Conservation (phyloP, 306 rosid genomes). For the Pterocarpus santalinus region DNA sequence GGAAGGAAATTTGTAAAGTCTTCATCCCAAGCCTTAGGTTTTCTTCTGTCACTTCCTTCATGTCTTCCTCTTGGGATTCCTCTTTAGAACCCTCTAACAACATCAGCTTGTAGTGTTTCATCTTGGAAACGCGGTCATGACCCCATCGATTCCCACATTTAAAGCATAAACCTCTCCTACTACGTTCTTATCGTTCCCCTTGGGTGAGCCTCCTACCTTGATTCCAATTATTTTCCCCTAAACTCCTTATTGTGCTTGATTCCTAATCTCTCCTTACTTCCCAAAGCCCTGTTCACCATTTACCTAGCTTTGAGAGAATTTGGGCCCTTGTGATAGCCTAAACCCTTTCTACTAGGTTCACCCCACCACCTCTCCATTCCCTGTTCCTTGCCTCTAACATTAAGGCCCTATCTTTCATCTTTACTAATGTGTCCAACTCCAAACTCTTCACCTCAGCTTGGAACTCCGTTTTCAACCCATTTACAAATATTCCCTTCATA, state of each 20-base stretch:
- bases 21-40: neutral
- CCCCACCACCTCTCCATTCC: too few relatives aligned
- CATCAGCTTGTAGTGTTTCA: neutral
- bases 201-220: neutral
- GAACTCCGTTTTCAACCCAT: neutral
- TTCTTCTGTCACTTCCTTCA: too few relatives aligned
- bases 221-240: too few relatives aligned
- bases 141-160: neutral
- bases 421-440: neutral
- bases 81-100: neutral
- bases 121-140: neutral
- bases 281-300: accelerated
- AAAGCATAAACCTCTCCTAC: neutral
- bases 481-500: neutral
- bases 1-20: neutral
- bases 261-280: too few relatives aligned
- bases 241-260: too few relatives aligned
- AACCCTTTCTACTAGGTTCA: too few relatives aligned
- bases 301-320: too few relatives aligned
- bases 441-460: neutral
- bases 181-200: neutral
- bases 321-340: too few relatives aligned
- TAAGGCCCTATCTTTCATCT: neutral
- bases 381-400: neutral
- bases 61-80: neutral